Base-by-base conservation (phyloP, 768 basidiomycete genomes). In the Pholiota microspora region DNA sequence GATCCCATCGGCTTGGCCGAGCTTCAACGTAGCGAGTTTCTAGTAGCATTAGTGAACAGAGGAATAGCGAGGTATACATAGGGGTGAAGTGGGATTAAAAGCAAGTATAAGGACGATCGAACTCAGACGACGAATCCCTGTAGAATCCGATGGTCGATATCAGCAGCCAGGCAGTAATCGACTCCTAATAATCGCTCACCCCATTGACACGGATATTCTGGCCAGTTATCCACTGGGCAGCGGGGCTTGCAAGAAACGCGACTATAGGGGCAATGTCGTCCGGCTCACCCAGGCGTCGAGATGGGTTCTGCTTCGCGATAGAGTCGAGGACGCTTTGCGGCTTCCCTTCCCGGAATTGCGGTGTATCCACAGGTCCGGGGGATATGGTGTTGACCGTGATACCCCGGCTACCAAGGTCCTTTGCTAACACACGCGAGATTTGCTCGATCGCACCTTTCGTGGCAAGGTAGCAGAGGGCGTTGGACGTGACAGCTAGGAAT, bases 361-460 rank as follows among this genome's bases (percentile, higher is more conserved):
- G 71, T 10, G 83, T 83, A 59, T 82, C 81, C 28, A 77, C 75
- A 2, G 82, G 79, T 0, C 82, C 81, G 4, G 81, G 80, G 1
- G 81, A 77, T 51, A 85, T 66, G 16, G 76, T 77, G 68, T 85
- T 84, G 34, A 83, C 82, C 0, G 80, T 84, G 58, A 84, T 74
- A 10, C 79, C 80, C 8, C 71, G 67, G 9, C 67, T 58, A 2
- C 80, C 82, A n/a, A 84, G 72, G 55, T 84, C 82, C 56, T 84
- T 83, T 4, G 83, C 77, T 13, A 85, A 75, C 21, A 82, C 77
- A 13, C 83, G 77, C 29, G 77, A 68, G 40, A 83, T 70, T 57
- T 85, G 83, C 62, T 85, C 83, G 50, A 85, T 71, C 0, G 83
- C 83, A 32, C 80, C 83, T 64, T 84, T 83, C 0, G 82, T 76